Evolutionary conservation across 768 basidiomycete genomes (phyloP).

Genomic region (Trametes cingulata): DNA sequence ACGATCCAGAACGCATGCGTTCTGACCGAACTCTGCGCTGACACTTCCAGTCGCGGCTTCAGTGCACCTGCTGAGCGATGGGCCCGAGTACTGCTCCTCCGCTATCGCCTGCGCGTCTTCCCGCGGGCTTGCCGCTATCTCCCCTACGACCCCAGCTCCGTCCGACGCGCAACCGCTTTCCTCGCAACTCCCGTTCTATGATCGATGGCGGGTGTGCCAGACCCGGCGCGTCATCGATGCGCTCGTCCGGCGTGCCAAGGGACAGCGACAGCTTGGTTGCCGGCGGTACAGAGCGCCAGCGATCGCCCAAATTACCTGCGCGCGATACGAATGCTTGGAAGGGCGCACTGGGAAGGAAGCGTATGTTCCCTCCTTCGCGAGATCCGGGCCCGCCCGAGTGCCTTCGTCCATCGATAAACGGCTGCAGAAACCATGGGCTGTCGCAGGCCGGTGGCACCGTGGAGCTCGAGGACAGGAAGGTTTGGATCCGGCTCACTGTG

Average conservation of each 20-base stretch:
- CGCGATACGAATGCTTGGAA: too few species aligned
- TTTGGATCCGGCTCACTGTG: background rate
- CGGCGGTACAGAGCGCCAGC: background rate
- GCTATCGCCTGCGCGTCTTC: too few species aligned
- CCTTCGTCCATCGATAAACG: slow-evolving; percentile 1
- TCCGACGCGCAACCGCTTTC: background rate
- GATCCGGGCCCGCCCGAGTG: slow-evolving; percentile 7
- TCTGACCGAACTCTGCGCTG: background rate
- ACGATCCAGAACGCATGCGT: background rate
- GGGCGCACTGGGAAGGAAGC: background rate
- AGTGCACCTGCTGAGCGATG: too few species aligned
- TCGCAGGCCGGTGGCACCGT: background rate
- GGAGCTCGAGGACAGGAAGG: background rate
- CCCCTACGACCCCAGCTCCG: background rate
- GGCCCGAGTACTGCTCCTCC: too few species aligned
- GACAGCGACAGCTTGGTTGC: background rate
- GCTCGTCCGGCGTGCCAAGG: background rate
- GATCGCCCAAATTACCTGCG: background rate
- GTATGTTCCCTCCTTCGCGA: background rate
- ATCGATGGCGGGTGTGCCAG: background rate
- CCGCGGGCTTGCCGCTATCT: background rate
- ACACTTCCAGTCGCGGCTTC: background rate
- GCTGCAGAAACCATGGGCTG: background rate
- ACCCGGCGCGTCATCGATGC: slow-evolving; percentile 1
- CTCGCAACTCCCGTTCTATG: background rate